A percentile compares a stretch with the other conserved stretches of the same genome.
Conservation (phyloP, 2,329 filamentous ascomycete genomes). For the Neonectria hederae region DNA sequence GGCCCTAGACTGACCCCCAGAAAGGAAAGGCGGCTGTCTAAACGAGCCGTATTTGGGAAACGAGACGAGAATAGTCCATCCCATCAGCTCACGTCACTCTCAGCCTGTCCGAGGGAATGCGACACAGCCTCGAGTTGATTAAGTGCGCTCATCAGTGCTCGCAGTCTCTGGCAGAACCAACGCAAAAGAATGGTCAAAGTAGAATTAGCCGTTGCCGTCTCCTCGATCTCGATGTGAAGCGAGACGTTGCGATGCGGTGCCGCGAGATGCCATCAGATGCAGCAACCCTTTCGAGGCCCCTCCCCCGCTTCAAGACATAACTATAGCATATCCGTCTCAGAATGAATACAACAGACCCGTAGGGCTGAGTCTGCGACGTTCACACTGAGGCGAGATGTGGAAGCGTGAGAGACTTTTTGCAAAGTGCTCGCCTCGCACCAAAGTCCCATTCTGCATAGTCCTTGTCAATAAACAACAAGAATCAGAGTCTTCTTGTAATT, state of each 20-base stretch:
- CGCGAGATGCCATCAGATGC: background rate
- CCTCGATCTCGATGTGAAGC: background rate
- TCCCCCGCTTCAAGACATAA: background rate
- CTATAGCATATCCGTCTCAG: background rate
- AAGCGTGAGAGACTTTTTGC: background rate
- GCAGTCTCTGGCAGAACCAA: background rate
- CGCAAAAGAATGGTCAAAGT: no score
- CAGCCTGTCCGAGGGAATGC: background rate
- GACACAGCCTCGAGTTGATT: background rate
- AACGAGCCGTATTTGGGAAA: background rate
- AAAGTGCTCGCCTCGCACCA: background rate
- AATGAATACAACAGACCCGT: background rate
- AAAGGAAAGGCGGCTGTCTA: background rate
- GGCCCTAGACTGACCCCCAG: background rate
- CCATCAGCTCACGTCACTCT: conserved; percentile 5
- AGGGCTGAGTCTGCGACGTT: background rate
- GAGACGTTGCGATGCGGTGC: background rate
- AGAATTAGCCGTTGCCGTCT: background rate
- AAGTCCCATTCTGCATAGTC: background rate
- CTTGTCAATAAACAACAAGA: background rate
- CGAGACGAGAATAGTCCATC: background rate
- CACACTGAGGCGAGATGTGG: background rate
- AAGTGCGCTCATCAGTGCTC: background rate
- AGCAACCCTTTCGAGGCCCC: background rate
- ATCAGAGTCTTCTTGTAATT: background rate